Base-by-base conservation (phyloP, 805 yeast species). In the Diddensiella transvaalensis region DNA sequence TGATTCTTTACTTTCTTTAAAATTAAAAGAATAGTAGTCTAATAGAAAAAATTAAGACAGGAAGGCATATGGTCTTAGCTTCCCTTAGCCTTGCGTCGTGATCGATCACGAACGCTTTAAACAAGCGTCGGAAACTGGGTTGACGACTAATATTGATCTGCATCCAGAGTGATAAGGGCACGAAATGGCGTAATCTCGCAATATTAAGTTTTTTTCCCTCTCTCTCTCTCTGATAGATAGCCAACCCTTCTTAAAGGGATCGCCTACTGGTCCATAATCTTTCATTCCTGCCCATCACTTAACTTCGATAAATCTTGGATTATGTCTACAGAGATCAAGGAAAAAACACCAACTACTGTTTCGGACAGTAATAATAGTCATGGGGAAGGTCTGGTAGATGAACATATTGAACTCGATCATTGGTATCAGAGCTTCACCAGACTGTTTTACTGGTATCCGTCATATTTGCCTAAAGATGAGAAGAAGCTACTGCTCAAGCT, bases 401-500 rank as follows among this genome's bases (percentile, higher is more conserved):
- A 35, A 17, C 21, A 35, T 13, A 35, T 35, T 18, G 38, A 35
- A 8, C 38, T 18, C 15, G 18, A 42, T 17, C 48, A 54, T 22
- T 62, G 66, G 66, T 60, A 60, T 36, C 58, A 60, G 24, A 61
- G 61, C 2, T 58, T 63, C 38, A 50, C 45, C 4, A 40, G 61
- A 10, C 48, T 61, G 22, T 52, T 63, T 41, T 22, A 46, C 21
- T 66, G 70, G 70, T 64, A 66, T 45, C 67, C 67, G 15, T 47
- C 48, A 4, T 51, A 52, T 21, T 36, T 62, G 49, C 52, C 59
- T 15, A 42, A 48, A 22, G 55, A 53, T 2, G 67, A 65, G 52
- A 63, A 60, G 50, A 55, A 56, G 42, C 52, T 68, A 15, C 47
- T 68, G 29, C 49, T 68, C 50, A 69, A 69, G 47, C 54, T 68